Evolutionary conservation across 2,329 filamentous ascomycete species (phyloP), one percentile per base, ranked within the genome.

Genomic region (Alternaria ethzedia): DNA sequence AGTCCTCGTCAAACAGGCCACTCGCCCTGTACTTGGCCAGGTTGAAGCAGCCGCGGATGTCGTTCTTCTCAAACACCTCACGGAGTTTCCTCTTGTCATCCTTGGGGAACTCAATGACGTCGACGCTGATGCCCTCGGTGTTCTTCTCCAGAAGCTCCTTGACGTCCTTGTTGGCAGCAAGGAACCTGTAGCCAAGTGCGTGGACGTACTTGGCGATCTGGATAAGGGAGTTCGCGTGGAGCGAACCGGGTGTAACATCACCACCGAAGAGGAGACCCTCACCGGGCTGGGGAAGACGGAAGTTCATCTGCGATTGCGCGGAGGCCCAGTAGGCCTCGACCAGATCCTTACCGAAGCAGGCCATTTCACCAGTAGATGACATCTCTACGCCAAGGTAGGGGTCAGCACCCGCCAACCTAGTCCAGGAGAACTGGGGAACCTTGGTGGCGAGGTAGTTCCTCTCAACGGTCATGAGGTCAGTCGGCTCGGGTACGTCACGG

Each of bases 371-470:
- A 17, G 96, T 99, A 69, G 90, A 94, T 47, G 93, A 86, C 96
- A 99, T 99, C 83, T 99, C 96, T 61, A 99, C 96, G 63, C 96
- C 96, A 65, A 99, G 88, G 89, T 97, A 98, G 59, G 96, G 96
- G 78, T 99, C 96, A 55, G 96, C 96, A 73, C 96, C 96, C 51
- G 96, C 95, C 62, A 99, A 90, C 86, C 96, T 93, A 66, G 96
- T 98, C 96, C 96, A 99, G 12, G 93, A 96, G 88, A 99, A 99
- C 82, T 99, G 96, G 23, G 96, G 94, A 54, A 99, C 96, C 87
- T 99, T 99, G 81, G 94, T 97, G 30, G 96, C 96, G 55, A 97
- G 84, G 82, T 97, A 98, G 82, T 97, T 89, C 68, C 94, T 91
- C 86, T 96, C 91, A 74, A 90, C 84, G 21, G 88, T 86, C 96